These are phyloP conservation scores for Trichocomaceae sp. DNA, from an alignment of 2,329 filamentous ascomycete species.

Conservation along the genomic window DNA sequence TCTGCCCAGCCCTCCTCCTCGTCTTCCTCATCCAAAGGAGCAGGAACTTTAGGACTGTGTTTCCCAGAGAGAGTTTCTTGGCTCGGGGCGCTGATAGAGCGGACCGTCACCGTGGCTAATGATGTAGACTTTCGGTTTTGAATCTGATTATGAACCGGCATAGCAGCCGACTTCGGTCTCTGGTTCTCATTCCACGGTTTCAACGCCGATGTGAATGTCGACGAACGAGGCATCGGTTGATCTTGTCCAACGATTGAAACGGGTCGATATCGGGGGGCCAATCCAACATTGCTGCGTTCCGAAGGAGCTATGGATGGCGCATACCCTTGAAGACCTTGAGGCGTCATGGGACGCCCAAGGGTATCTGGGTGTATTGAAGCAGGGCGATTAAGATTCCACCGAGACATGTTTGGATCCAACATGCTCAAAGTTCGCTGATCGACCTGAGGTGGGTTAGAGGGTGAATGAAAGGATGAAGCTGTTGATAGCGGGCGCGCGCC, in stretches of 20 bases:
- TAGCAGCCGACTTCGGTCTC: slow-evolving; percentile 18
- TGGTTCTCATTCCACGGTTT: slow-evolving; percentile 35
- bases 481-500: slow-evolving; percentile 46
- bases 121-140: slow-evolving; percentile 22
- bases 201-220: slow-evolving; percentile 29
- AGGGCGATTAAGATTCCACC: slow-evolving; percentile 28
- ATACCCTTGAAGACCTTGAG: slow-evolving; percentile 49
- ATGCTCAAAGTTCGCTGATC: slow-evolving; percentile 71
- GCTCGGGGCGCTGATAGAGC: slow-evolving; percentile 23
- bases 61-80: slow-evolving; percentile 16
- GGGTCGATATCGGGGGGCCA: slow-evolving; percentile 83
- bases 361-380: slow-evolving; percentile 28
- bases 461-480: slow-evolving; percentile 26
- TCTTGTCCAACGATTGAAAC: slow-evolving; percentile 60
- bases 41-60: slow-evolving; percentile 14
- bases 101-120: slow-evolving; percentile 24
- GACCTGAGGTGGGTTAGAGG: slow-evolving; percentile 25
- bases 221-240: slow-evolving; percentile 20
- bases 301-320: slow-evolving; percentile 89
- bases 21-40: slow-evolving; percentile 42
- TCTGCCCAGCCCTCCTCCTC: slow-evolving; percentile 46
- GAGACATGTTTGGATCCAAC: slow-evolving; percentile 58
- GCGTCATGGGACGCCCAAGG: slow-evolving; percentile 20
- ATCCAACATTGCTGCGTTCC: slow-evolving; percentile 87
- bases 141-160: slow-evolving; percentile 19